These are phyloP conservation scores for Pichia insulana DNA, from an alignment of 805 yeast species.

Conservation along the genomic window DNA sequence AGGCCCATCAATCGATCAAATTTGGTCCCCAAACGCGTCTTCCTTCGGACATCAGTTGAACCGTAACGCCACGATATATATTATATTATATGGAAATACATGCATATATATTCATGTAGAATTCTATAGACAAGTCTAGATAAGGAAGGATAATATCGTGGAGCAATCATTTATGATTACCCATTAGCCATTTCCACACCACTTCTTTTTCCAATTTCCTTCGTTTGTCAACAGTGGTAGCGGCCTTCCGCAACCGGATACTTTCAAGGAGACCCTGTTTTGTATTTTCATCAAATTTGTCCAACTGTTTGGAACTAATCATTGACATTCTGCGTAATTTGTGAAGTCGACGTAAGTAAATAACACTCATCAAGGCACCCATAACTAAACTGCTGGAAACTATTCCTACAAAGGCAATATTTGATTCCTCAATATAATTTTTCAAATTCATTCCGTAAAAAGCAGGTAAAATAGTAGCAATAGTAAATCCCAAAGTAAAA, in stretches of 20 bases:
- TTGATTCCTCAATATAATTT: slow-evolving; percentile 65
- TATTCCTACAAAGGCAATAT: slow-evolving; percentile 53
- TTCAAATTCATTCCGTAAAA: slow-evolving; percentile 84
- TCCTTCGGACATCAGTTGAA: too few relatives aligned
- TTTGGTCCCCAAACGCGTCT: too few relatives aligned
- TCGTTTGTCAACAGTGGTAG: not conserved
- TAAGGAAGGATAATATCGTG: too few relatives aligned
- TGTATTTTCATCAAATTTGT: slow-evolving; percentile 21
- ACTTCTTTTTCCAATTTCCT: slow-evolving; percentile 31
- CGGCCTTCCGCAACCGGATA: slow-evolving; percentile 4
- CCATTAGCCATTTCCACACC: slow-evolving; percentile 49
- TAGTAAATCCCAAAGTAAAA: slow-evolving; percentile 76
- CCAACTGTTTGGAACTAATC: slow-evolving; percentile 31
- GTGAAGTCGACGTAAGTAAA: slow-evolving; percentile 48
- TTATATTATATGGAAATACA: too few relatives aligned
- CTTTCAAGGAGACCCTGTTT: slow-evolving; percentile 11
- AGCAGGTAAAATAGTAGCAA: slow-evolving; percentile 79
- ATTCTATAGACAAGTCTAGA: not conserved
- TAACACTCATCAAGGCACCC: slow-evolving; percentile 45
- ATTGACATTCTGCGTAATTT: slow-evolving; percentile 61
- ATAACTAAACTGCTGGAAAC: slow-evolving; percentile 41
- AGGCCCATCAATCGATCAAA: too few relatives aligned
- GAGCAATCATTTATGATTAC: slow-evolving; percentile 27
- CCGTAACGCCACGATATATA: too few relatives aligned
- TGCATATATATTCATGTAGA: too few relatives aligned